These are phyloP conservation scores for Paramecium sexaurelia DNA, from an alignment of 73 alveolate species.

Conservation along the genomic window DNA sequence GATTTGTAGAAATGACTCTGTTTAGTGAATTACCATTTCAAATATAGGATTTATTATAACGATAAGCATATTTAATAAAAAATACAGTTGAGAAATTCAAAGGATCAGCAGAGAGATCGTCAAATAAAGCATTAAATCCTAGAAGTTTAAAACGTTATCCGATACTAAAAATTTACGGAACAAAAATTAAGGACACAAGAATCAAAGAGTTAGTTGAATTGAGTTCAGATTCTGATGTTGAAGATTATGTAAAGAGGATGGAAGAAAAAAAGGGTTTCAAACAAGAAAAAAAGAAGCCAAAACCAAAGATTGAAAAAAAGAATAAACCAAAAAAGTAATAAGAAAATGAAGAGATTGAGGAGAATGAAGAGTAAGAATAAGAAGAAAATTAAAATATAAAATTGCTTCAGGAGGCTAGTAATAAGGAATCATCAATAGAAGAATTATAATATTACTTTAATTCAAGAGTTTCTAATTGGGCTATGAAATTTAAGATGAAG, in stretches of 20 bases:
- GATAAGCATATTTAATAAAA: neutral
- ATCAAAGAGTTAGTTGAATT: neutral
- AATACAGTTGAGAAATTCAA: neutral
- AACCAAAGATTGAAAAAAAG: neutral
- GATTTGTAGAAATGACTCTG: neutral
- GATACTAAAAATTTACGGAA: neutral
- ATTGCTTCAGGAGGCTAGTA: neutral
- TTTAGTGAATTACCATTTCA: neutral
- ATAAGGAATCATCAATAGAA: neutral
- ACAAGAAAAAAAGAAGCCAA: neutral
- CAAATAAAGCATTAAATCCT: neutral
- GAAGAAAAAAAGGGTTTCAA: neutral
- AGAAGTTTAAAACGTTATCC: neutral
- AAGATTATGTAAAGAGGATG: neutral
- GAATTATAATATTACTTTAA: neutral
- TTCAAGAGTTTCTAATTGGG: conserved; percentile 29
- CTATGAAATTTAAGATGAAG: neutral
- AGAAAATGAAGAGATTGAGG: neutral
- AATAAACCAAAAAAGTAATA: neutral
- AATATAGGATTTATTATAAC: neutral
- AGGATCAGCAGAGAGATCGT: neutral
- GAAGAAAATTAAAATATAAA: neutral
- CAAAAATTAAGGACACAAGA: neutral
- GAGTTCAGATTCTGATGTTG: conserved; percentile 31
- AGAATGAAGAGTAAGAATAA: neutral